phyloP scores from a whole-genome alignment of 2,329 filamentous ascomycete species.

The Fusarium sp. region DNA sequence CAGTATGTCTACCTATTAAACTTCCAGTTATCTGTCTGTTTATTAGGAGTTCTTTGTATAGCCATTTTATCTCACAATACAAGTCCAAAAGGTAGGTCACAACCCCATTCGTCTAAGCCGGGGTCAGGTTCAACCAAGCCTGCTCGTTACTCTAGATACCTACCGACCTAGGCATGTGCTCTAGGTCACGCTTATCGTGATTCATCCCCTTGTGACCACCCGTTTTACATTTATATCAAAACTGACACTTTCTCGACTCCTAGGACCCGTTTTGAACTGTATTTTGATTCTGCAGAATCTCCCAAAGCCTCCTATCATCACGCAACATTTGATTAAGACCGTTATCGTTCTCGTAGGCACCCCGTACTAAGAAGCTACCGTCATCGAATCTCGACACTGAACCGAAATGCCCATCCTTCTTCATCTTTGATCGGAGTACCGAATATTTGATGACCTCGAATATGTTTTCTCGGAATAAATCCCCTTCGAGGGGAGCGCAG shows the following conservation, averaged over 20 bases:
- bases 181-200: conserved; percentile 43
- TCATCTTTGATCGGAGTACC: conserved; percentile 17
- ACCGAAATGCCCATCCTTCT: conserved; percentile 33
- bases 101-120: background rate
- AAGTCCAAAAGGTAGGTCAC: background rate
- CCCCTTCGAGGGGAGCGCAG: conserved; percentile 45
- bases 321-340: background rate
- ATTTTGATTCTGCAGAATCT: background rate
- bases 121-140: background rate
- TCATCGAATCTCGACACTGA: background rate
- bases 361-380: background rate
- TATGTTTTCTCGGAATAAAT: conserved; percentile 59
- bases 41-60: conserved; percentile 10
- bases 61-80: background rate
- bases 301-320: background rate
- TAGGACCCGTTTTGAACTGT: background rate
- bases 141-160: background rate
- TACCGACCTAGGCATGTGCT: conserved; percentile 35
- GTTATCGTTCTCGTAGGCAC: background rate
- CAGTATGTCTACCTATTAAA: conserved; percentile 1
- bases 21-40: background rate
- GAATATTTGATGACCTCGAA: conserved; percentile 58
- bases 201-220: conserved; percentile 40
- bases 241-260: background rate
- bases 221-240: background rate